Evolutionary conservation across 1,284 basidiomycete species (phyloP), one percentile per base, ranked within the genome.

Genomic region (Macrocystidia cucumis): DNA sequence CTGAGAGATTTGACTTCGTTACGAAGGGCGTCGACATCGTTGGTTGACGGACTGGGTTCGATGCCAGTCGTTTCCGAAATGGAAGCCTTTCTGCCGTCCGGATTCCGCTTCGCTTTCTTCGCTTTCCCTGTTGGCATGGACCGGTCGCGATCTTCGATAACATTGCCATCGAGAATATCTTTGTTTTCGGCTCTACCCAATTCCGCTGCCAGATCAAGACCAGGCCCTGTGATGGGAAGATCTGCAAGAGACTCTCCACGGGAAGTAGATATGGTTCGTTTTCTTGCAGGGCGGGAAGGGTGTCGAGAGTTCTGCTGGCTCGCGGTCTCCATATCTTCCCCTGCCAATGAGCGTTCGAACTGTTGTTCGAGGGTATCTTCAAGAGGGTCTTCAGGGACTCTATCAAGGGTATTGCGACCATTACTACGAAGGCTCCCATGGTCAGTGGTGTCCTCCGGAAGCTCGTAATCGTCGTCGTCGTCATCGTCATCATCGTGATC

Each of bases 1-100:
- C 86, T 88, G 54, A 96, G 74, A 26, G 77, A 80, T 60, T 92
- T 92, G 51, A 95, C 79, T 59, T 96, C 92, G 13, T 62, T 72
- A 29, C 78, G 70, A 29, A 91, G 64, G 6, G 77, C 73, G 29
- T 85, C 79, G 44, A 86, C 53, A 46, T 88, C 83, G 40, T 59
- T 67, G 34, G 57, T 44, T 24, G 69, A 58, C 12, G 51, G 50
- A 35, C 57, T 62, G 3, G 60, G 48, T 31, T 75, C 72, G 27
- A 67, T 49, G 14, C 58, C 62, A 29, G 49, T 44, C 28, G 39
- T 43, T 24, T 68, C 67, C 16, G 57, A 62, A 29, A 53, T 52
- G 38, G 60, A 53, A 12, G 57, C 43, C 38, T 62, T 65, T 29
- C 55, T 52, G 34, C 51, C 50, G 35, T 63, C 53, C 4, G 65